phyloP scores from a whole-genome alignment of 2,329 filamentous ascomycete species.

The Microcyclosporella mali region DNA sequence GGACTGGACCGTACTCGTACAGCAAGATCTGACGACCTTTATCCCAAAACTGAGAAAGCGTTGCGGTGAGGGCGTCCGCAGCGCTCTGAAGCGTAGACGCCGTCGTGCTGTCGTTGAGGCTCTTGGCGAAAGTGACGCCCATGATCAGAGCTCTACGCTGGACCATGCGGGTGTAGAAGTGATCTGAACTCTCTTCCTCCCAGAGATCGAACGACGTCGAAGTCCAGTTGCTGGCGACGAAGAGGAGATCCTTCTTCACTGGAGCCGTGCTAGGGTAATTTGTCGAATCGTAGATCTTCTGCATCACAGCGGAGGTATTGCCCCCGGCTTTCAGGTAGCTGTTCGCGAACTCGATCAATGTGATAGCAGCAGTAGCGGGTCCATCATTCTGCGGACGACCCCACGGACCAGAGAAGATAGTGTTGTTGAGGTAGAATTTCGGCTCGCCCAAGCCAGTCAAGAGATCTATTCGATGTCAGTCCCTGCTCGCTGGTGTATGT shows the following conservation, averaged over 20 bases:
- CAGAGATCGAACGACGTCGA: slow-evolving; percentile 28
- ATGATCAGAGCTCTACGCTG: slow-evolving; percentile 27
- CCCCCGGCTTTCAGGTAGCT: slow-evolving; percentile 26
- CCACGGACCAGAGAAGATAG: slow-evolving; percentile 28
- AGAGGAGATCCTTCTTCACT: slow-evolving; percentile 26
- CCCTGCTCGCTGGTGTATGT: background rate
- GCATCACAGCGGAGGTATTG: slow-evolving; percentile 20
- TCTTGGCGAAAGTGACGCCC: slow-evolving; percentile 27
- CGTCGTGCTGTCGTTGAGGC: slow-evolving; percentile 25
- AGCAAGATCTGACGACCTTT: slow-evolving; percentile 24
- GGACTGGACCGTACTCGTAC: slow-evolving; percentile 31
- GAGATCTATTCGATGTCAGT: slow-evolving; percentile 10
- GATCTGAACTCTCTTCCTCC: slow-evolving; percentile 29
- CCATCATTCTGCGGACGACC: slow-evolving; percentile 33
- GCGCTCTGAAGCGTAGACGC: slow-evolving; percentile 23
- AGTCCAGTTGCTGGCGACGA: slow-evolving; percentile 29
- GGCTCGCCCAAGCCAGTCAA: slow-evolving; percentile 30
- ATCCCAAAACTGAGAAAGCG: slow-evolving; percentile 30
- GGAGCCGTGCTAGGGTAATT: slow-evolving; percentile 22
- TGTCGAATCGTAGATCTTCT: slow-evolving; percentile 27
- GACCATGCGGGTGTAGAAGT: slow-evolving; percentile 30
- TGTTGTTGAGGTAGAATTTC: slow-evolving; percentile 31
- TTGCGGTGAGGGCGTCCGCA: slow-evolving; percentile 21
- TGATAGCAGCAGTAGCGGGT: slow-evolving; percentile 28
- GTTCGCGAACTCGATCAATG: slow-evolving; percentile 29